Conservation (phyloP, 2,329 filamentous ascomycete genomes). For the Hypoxylon sp. region DNA sequence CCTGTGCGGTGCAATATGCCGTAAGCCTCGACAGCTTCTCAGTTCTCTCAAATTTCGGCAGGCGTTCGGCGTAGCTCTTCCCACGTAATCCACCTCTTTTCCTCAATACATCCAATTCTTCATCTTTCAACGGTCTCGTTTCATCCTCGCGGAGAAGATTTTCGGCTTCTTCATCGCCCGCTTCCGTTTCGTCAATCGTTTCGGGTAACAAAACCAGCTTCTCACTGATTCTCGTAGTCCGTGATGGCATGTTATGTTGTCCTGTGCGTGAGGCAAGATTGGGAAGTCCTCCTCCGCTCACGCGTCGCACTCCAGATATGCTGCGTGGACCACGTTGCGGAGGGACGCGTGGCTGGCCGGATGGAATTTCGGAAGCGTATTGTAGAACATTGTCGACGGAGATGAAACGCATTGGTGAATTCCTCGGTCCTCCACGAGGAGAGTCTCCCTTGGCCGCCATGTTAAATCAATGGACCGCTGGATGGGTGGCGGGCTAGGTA, state of each 20-base stretch:
- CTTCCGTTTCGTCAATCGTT: conserved; percentile 74
- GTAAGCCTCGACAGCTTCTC: conserved; percentile 92
- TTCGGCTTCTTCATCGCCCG: conserved; percentile 68
- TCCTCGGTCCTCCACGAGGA: conserved; percentile 36
- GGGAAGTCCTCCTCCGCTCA: conserved; percentile 62
- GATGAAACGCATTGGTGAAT: conserved; percentile 78
- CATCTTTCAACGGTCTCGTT: conserved; percentile 76
- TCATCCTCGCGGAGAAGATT: conserved; percentile 63
- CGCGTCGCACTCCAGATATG: conserved; percentile 62
- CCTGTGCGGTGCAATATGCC: conserved; percentile 95
- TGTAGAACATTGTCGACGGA: conserved; percentile 95
- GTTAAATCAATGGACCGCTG: conserved; percentile 9
- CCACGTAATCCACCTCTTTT: conserved; percentile 74
- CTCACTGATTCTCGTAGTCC: conserved; percentile 94
- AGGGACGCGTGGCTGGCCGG: conserved; percentile 86
- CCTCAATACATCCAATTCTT: conserved; percentile 75
- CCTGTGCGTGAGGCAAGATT: conserved; percentile 63
- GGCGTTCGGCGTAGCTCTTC: conserved; percentile 93
- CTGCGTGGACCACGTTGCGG: conserved; percentile 67
- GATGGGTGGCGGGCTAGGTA: neutral
- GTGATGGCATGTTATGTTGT: conserved; percentile 78
- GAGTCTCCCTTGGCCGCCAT: conserved; percentile 40
- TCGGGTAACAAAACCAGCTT: conserved; percentile 97
- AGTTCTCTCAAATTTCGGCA: conserved; percentile 88
- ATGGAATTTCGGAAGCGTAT: conserved; percentile 94